Percentiles rank a stretch among this genome's conserved stretches.
Conservation (phyloP, 2,329 filamentous ascomycete genomes). For the Aspergillus ochraceus region DNA sequence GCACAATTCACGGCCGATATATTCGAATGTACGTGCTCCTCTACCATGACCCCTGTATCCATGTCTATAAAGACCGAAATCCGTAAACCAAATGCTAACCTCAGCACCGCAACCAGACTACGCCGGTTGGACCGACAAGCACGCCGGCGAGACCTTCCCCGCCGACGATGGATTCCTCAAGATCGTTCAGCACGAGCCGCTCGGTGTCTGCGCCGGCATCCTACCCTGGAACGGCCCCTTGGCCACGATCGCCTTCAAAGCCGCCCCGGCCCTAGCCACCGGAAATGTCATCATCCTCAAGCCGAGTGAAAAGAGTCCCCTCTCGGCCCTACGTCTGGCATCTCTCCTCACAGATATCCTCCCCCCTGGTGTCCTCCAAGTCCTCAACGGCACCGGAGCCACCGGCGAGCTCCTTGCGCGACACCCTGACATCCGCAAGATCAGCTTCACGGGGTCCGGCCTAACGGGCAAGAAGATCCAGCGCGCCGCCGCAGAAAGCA, state of each 20-base stretch:
- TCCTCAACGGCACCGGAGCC: slow-evolving; percentile 64
- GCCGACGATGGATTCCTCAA: slow-evolving; percentile 18
- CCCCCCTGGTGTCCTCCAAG: slow-evolving; percentile 57
- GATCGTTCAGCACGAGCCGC: slow-evolving; percentile 16
- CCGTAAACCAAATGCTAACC: not conserved
- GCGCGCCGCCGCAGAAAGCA: slow-evolving; percentile 29
- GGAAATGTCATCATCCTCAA: slow-evolving; percentile 70
- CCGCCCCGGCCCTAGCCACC: slow-evolving; percentile 50
- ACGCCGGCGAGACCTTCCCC: slow-evolving; percentile 19
- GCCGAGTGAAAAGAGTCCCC: slow-evolving; percentile 62
- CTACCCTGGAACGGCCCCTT: slow-evolving; percentile 18
- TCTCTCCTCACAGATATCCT: slow-evolving; percentile 53
- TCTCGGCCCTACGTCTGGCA: slow-evolving; percentile 48
- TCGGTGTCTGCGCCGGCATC: slow-evolving; percentile 20
- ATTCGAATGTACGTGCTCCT: not conserved
- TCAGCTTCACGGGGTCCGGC: slow-evolving; percentile 36
- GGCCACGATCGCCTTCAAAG: slow-evolving; percentile 3
- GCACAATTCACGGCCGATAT: not conserved
- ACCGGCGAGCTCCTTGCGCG: slow-evolving; percentile 39
- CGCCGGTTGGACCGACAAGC: slow-evolving; percentile 17
- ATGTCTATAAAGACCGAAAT: too few species aligned
- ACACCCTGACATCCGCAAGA: slow-evolving; percentile 32
- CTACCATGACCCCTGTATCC: not conserved
- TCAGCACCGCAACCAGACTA: not conserved
- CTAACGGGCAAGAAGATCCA: slow-evolving; percentile 30